Evolutionary conservation across 2,329 filamentous ascomycete species (phyloP), one percentile per base, ranked within the genome.

Genomic region (Fusarium buharicum): DNA sequence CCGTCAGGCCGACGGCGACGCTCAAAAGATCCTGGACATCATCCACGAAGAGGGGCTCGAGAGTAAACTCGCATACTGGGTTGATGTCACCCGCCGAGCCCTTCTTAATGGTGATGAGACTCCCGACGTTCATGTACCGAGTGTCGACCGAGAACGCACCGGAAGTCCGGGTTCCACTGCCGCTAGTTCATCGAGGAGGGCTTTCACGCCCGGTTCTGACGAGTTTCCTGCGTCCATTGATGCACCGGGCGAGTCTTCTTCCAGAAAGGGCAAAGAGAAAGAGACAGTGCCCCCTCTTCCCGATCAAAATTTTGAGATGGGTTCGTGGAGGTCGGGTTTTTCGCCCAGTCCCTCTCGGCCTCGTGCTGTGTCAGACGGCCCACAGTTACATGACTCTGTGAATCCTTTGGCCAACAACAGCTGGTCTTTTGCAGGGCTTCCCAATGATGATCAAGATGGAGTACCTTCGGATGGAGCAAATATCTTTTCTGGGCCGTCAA

Each of bases 31-130:
- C 22, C 64, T 89, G 4, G 77, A 81, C 36, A 85, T 90, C 18
- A 86, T 90, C 28, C 81, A 83, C 34, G 81, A 85, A 33, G 86
- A 90, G 65, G 81, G 83, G 5, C 79, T 86, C 3, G 79, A 84
- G 51, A 83, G 86, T 11, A 82, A 84, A 45, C 79, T 91, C 30
- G 77, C 79, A 11, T 85, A 86, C 71, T 86, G 87, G 79, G 80
- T 89, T 11, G 78, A 81, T 28, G 77, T 84, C 20, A 85, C 86
- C 59, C 78, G 67, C 5, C 66, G 66, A 37, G 68, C 69, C 73
- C 59, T 69, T 38, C 51, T 45, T 9, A 57, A 58, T 11, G 54
- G 62, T 30, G 59, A 66, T 6, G 47, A 39, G 12, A 31, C 10
- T 11, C 22, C 52, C 22, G 45, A 50, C 4, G 27, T 45, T 30